Evolutionary conservation across 371 early-diverging fungal genomes (phyloP).

Genomic region (Syncephalis fuscata): DNA sequence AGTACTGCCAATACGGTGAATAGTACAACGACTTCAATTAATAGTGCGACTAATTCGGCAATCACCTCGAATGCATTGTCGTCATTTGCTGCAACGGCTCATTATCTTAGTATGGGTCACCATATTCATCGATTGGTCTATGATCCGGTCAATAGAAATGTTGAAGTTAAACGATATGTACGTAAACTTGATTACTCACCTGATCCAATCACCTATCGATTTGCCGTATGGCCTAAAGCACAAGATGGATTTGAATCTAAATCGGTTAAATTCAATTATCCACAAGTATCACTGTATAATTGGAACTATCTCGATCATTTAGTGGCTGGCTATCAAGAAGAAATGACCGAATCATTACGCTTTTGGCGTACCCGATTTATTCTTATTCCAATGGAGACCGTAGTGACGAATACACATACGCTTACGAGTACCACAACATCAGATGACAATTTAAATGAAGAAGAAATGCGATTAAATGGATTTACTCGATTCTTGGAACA

Average conservation of each 20-base stretch:
- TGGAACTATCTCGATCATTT: conserved; percentile 91
- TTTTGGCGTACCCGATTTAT: conserved; percentile 85
- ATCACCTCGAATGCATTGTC: background rate
- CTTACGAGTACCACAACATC: conserved; percentile 15
- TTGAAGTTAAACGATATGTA: conserved; percentile 81
- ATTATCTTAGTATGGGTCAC: conserved; percentile 68
- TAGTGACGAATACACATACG: conserved; percentile 21
- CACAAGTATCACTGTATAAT: conserved; percentile 51
- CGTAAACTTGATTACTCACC: conserved; percentile 41
- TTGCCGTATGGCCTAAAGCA: conserved; percentile 77
- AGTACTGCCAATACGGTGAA: background rate
- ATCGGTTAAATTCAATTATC: conserved; percentile 50
- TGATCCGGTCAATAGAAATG: conserved; percentile 50
- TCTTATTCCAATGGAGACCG: conserved; percentile 65
- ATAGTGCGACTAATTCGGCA: conserved; percentile 1
- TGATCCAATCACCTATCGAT: conserved; percentile 46
- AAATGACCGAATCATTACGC: conserved; percentile 55
- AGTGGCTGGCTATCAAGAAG: conserved; percentile 72
- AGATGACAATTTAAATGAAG: conserved; percentile 61
- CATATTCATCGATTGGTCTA: conserved; percentile 63
- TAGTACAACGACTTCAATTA: background rate
- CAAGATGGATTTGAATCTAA: conserved; percentile 33
- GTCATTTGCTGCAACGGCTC: conserved; percentile 12
- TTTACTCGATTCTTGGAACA: conserved; percentile 74
- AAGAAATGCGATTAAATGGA: conserved; percentile 73